phyloP scores from a whole-genome alignment of 139 green algal species.

The Chlorella vulgaris region DNA sequence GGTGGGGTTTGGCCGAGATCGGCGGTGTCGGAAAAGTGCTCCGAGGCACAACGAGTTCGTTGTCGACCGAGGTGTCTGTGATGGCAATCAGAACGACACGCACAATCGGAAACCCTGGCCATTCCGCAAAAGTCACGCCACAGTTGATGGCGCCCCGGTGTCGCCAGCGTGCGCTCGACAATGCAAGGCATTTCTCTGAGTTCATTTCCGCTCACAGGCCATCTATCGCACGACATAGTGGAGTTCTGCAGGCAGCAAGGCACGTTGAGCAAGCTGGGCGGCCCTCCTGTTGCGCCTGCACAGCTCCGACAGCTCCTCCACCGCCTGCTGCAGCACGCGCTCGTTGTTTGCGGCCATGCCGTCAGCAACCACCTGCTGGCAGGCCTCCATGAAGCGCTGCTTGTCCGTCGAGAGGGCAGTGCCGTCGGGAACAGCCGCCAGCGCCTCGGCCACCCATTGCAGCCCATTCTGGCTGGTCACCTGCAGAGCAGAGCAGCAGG shows the following conservation, averaged over 20 bases:
- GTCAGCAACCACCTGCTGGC: slow-evolving; percentile 30
- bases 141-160: no score
- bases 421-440: slow-evolving; percentile 58
- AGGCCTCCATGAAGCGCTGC: slow-evolving; percentile 47
- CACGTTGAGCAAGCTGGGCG: slow-evolving; percentile 51
- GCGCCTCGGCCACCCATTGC: slow-evolving; percentile 54
- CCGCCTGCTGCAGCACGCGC: slow-evolving; percentile 49
- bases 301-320: slow-evolving; percentile 72
- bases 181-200: no score
- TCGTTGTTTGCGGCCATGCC: slow-evolving; percentile 28
- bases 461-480: slow-evolving; percentile 39
- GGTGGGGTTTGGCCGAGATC: no score
- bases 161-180: no score
- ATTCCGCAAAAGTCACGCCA: no score
- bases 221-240: slow-evolving; percentile 40
- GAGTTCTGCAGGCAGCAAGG: slow-evolving; percentile 68
- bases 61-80: no score
- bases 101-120: no score
- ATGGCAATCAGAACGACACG: no score
- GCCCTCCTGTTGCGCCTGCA: slow-evolving; percentile 64
- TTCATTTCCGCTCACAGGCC: background rate
- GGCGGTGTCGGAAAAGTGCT: no score
- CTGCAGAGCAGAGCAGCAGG: slow-evolving; percentile 2
- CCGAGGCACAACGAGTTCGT: background rate
- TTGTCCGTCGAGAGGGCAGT: slow-evolving; percentile 51